Conservation (phyloP, 2,329 filamentous ascomycete species). For the Ophiostoma fasciatum region DNA sequence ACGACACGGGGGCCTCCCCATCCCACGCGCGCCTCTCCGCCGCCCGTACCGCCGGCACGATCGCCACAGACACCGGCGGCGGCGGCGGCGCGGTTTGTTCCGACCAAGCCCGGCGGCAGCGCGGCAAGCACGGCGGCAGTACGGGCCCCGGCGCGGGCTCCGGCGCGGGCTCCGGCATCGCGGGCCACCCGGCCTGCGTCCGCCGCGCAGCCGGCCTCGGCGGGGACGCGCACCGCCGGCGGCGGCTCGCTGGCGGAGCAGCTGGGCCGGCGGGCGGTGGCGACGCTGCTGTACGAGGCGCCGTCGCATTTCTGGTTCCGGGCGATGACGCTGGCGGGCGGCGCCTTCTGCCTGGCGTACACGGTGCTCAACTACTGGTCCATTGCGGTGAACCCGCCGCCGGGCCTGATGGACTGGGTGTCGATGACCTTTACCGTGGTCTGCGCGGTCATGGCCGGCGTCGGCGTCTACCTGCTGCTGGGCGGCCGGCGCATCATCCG, state of each 20-base stretch:
- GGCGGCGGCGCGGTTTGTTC: too few relatives aligned
- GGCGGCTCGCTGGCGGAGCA: slow-evolving; percentile 34
- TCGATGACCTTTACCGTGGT: slow-evolving; percentile 40
- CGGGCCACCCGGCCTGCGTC: neutral
- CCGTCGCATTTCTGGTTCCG: slow-evolving; percentile 50
- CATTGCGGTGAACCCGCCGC: slow-evolving; percentile 32
- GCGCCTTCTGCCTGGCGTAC: slow-evolving; percentile 36
- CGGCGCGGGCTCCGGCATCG: neutral
- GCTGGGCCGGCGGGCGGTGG: slow-evolving; percentile 38
- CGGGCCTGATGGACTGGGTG: slow-evolving; percentile 40
- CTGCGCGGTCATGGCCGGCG: slow-evolving; percentile 41
- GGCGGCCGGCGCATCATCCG: slow-evolving; percentile 44
- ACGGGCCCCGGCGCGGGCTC: too few relatives aligned
- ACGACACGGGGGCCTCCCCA: too few relatives aligned
- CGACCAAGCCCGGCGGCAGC: too few relatives aligned
- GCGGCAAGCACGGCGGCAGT: too few relatives aligned
- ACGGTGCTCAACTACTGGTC: slow-evolving; percentile 34
- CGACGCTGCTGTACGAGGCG: slow-evolving; percentile 48
- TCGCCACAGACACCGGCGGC: too few relatives aligned
- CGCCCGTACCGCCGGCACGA: too few relatives aligned
- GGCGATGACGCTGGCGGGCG: slow-evolving; percentile 41
- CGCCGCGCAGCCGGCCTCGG: too few relatives aligned
- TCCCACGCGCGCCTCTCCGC: too few relatives aligned
- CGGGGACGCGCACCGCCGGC: too few relatives aligned
- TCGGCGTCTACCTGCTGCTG: slow-evolving; percentile 45